Conservation (phyloP, 2,329 filamentous ascomycete species). For the Hypoxylon sp. region DNA sequence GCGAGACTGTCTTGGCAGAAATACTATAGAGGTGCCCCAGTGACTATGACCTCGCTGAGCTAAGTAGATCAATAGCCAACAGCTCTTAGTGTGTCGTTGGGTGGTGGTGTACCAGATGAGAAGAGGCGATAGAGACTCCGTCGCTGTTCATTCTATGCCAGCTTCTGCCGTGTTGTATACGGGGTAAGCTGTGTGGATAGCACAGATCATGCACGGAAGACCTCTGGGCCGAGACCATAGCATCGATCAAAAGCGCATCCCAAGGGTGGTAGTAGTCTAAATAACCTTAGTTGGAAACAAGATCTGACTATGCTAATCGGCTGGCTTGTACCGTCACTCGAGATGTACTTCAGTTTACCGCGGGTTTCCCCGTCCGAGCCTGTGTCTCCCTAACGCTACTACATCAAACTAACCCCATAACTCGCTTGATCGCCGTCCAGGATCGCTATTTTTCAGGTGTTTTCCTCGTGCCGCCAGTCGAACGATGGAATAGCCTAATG, state of each 20-base stretch:
- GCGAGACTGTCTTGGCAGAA: conserved; percentile 36
- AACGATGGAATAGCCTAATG: neutral
- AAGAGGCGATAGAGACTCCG: conserved; percentile 2
- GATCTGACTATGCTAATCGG: conserved; percentile 34
- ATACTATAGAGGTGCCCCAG: conserved; percentile 8
- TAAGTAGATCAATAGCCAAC: conserved; percentile 15
- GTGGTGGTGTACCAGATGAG: conserved; percentile 13
- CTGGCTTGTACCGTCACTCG: conserved; percentile 31
- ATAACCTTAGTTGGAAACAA: conserved; percentile 40
- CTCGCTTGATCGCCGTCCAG: conserved; percentile 47
- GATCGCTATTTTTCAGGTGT: conserved; percentile 27
- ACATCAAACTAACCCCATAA: conserved; percentile 35
- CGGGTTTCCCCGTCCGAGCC: conserved; percentile 3
- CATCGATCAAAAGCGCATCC: conserved; percentile 36
- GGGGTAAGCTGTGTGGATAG: conserved; percentile 34
- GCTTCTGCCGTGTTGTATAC: conserved; percentile 19
- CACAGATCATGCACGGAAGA: conserved; percentile 45
- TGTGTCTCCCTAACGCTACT: conserved; percentile 39
- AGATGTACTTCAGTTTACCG: conserved; percentile 29
- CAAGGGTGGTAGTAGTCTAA: conserved; percentile 33
- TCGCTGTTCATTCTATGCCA: conserved; percentile 23
- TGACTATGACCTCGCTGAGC: conserved; percentile 23
- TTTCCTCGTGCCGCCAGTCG: conserved; percentile 23
- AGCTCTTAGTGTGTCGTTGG: conserved; percentile 17
- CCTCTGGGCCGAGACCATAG: conserved; percentile 42